Percentiles rank a stretch among this genome's conserved stretches.
Conservation (phyloP, 306 rosid genomes). For the Betula pendula region DNA sequence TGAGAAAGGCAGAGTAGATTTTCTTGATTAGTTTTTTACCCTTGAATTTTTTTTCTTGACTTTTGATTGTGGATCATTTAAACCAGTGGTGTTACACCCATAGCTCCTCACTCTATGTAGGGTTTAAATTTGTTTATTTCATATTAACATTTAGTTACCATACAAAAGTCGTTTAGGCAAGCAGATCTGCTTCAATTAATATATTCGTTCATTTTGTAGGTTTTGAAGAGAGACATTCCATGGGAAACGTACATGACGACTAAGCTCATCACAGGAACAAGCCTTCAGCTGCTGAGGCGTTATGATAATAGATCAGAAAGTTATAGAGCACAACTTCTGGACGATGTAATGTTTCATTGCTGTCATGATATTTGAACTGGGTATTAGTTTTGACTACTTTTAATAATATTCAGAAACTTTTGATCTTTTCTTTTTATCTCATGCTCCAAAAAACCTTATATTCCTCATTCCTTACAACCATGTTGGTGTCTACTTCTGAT, state of each 20-base stretch:
- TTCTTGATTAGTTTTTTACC: neutral
- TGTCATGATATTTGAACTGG: neutral
- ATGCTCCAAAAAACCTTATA: neutral
- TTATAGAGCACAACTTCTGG: slow-evolving; percentile 82
- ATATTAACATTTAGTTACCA: slow-evolving; percentile 3
- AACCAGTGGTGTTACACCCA: neutral
- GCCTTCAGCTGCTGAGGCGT: slow-evolving; percentile 93
- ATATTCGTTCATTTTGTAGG: slow-evolving; percentile 43
- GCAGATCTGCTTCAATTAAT: neutral
- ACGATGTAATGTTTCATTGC: slow-evolving; percentile 57
- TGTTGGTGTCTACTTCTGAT: neutral
- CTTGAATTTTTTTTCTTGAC: neutral
- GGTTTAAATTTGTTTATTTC: neutral
- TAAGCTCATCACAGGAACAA: slow-evolving; percentile 85
- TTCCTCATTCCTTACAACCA: neutral
- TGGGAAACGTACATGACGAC: slow-evolving; percentile 98
- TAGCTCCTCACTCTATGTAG: neutral
- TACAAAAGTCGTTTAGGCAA: neutral
- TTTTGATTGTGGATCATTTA: neutral
- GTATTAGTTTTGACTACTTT: neutral
- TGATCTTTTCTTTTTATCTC: neutral
- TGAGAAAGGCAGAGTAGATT: neutral
- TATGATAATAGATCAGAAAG: slow-evolving; percentile 81
- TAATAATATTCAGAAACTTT: slow-evolving; percentile 2
- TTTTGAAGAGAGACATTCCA: slow-evolving; percentile 85